phyloP scores from a whole-genome alignment of 2,329 filamentous ascomycete genomes.

The Verticillium tricorpus region DNA sequence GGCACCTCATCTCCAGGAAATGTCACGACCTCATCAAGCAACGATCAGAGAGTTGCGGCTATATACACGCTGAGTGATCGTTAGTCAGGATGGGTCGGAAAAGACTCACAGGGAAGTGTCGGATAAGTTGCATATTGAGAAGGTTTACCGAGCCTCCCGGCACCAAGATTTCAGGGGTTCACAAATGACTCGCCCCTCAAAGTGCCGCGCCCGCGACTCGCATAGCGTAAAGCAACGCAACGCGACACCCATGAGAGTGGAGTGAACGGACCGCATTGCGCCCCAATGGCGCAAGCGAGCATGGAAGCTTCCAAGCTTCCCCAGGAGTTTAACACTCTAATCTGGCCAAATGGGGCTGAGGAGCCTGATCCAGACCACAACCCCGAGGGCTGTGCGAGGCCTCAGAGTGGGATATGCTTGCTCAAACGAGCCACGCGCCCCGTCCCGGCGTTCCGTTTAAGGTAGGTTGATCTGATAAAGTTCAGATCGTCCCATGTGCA shows the following conservation, averaged over 20 bases:
- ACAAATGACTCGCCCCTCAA: neutral
- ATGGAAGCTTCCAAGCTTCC: neutral
- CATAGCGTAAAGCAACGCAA: neutral
- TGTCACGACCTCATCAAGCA: neutral
- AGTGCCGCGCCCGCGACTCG: neutral
- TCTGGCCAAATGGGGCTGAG: neutral
- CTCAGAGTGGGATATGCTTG: neutral
- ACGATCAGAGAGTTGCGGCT: neutral
- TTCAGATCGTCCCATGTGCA: neutral
- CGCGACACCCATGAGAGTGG: neutral
- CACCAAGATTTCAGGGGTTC: neutral
- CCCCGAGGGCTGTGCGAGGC: neutral
- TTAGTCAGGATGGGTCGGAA: neutral
- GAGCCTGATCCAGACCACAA: neutral
- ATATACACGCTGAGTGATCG: neutral
- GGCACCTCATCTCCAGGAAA: neutral
- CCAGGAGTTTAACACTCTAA: neutral
- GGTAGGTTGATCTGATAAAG: neutral
- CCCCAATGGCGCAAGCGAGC: neutral
- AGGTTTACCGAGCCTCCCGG: neutral
- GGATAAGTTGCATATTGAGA: neutral
- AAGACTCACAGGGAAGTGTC: neutral
- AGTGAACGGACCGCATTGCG: neutral
- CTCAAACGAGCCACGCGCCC: neutral
- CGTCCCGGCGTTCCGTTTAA: neutral